phyloP scores from a whole-genome alignment of 208 protist species.

The Acanthamoeba culbertsoni region DNA sequence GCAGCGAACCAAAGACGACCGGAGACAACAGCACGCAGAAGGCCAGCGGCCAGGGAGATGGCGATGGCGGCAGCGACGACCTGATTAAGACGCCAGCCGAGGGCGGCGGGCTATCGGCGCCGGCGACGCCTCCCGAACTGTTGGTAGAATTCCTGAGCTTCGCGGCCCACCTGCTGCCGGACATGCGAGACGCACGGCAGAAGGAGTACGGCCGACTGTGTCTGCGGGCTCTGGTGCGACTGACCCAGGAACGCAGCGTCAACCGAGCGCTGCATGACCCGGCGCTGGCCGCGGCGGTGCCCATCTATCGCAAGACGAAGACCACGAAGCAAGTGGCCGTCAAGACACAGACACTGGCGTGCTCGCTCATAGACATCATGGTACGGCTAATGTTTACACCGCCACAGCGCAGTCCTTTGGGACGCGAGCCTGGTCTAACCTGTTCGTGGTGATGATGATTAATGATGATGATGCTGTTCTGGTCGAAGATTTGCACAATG shows the following conservation, averaged over 20 bases:
- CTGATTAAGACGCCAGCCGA: no score
- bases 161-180: conserved; percentile 49
- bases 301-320: background rate
- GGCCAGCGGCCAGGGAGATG: no score
- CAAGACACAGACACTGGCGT: background rate
- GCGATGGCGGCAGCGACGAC: no score
- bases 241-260: background rate
- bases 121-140: conserved; percentile 41
- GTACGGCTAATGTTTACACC: no score
- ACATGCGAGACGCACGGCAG: conserved; percentile 44
- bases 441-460: no score
- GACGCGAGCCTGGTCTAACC: no score
- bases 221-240: conserved; percentile 16
- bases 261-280: background rate
- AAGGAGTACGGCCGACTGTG: conserved; percentile 10
- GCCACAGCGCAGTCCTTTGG: no score
- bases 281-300: background rate
- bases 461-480: no score
- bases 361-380: background rate
- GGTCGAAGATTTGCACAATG: background rate
- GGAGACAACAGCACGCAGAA: no score
- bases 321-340: background rate
- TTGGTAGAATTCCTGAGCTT: conserved; percentile 58
- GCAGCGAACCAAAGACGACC: no score
- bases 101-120: no score